Evolutionary conservation across 202 grass and related monocot genomes (phyloP).

Genomic region (Panicum hallii): DNA sequence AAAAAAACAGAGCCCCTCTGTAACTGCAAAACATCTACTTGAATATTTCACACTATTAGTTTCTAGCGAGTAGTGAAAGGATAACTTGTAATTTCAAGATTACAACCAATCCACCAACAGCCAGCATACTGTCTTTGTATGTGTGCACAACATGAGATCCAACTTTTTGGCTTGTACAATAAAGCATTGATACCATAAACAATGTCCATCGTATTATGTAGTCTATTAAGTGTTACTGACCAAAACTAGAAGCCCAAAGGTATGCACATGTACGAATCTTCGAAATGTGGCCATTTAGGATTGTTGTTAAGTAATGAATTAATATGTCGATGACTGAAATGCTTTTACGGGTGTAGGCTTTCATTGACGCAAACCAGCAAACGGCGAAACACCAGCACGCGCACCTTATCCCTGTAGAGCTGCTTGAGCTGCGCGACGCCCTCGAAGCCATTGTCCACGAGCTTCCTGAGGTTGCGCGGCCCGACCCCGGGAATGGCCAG

Average conservation of each 20-base stretch:
- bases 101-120: not conserved
- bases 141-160: not conserved
- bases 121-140: not conserved
- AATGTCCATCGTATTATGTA: not conserved
- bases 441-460: conserved; percentile 93
- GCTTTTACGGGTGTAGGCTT: not conserved
- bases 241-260: not conserved
- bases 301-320: not conserved
- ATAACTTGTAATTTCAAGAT: conserved; percentile 1
- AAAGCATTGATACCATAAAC: not conserved
- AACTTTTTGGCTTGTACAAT: not conserved
- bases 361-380: not conserved
- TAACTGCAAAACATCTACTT: not conserved
- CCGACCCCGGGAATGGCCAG: conserved; percentile 84
- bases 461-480: conserved; percentile 88
- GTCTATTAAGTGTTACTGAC: not conserved
- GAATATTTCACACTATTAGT: not conserved
- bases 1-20: not conserved
- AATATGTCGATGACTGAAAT: not conserved
- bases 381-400: not conserved
- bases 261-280: not conserved
- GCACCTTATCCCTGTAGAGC: conserved; percentile 92
- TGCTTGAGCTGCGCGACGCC: conserved; percentile 92
- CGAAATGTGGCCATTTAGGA: not conserved
- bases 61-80: not conserved